Evolutionary conservation across 805 yeast species (phyloP), one percentile per base, ranked within the genome.

Genomic region (Scheffersomyces lignosus): DNA sequence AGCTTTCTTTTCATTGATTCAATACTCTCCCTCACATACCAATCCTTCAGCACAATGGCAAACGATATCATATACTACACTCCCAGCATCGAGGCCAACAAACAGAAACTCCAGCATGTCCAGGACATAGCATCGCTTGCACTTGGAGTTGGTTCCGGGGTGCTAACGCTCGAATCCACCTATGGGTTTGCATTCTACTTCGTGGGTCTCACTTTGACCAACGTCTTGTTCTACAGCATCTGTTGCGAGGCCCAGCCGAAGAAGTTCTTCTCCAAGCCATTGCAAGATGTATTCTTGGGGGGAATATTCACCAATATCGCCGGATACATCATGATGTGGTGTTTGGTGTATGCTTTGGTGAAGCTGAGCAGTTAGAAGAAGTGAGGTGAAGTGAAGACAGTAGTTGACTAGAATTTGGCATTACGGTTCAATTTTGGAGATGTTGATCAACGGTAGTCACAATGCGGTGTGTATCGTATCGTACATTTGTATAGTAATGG

Each of bases 271-370:
- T 43, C 45, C 15, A 54, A 40, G 14, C 71, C 74, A 1, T 14
- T 56, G 4, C 51, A 52, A 18, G 68, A 66, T 34, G 48, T 68
- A 3, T 62, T 68, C 27, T 18, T 65, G 9, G 60, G 53, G n/a
- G 60, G 66, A 1, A 31, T 67, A 7, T 42, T 56, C 31, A 49
- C 54, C 5, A 60, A 63, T 36, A 45, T 62, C 4, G 61, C 74
- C 1, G 74, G 73, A 6, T 70, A 47, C 37, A 52, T 69, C 15
- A 68, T 70, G 75, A 67, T 67, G 73, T 70, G 75, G 75, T 70
- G 75, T 48, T 56, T 70, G 52, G 68, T 66, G 26, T 66, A 59
- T 45, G 73, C 74, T 0, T 51, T 70, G 36, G 70, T 68, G 14
- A 64, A 63, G 40, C 44, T 28, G 22, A 41, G 37, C 27, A 20